A percentile compares a stretch with the other conserved stretches of the same genome.
Conservation (phyloP, 768 basidiomycete species). For the Collybiopsis luxurians region DNA sequence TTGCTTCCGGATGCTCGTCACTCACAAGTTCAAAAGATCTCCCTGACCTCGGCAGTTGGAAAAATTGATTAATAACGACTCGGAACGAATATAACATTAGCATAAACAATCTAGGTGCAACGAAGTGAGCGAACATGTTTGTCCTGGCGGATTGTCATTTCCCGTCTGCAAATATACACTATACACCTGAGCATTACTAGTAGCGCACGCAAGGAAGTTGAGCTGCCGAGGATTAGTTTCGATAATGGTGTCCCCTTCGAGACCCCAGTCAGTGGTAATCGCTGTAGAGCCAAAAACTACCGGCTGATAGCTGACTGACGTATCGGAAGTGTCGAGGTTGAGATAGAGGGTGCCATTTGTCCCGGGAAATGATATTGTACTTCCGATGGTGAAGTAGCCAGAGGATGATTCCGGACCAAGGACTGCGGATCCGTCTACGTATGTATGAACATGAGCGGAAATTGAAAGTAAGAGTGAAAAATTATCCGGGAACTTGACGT, state of each 20-base stretch:
- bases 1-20: no score
- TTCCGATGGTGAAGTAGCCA: conserved; percentile 48
- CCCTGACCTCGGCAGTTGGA: no score
- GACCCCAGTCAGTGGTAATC: conserved; percentile 51
- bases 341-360: conserved; percentile 42
- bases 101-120: conserved; percentile 46
- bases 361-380: conserved; percentile 40
- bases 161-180: conserved; percentile 49
- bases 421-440: conserved; percentile 41
- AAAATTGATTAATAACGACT: no score
- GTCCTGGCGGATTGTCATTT: conserved; percentile 42
- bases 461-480: background rate
- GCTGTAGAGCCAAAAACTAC: conserved; percentile 44
- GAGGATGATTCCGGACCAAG: conserved; percentile 52
- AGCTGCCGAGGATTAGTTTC: conserved; percentile 48
- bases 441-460: conserved; percentile 1
- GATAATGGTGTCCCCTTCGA: conserved; percentile 61
- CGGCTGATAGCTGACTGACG: conserved; percentile 45
- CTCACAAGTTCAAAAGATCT: no score
- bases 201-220: conserved; percentile 53
- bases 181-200: conserved; percentile 38
- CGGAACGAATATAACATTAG: no score
- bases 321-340: conserved; percentile 39
- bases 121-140: conserved; percentile 35
- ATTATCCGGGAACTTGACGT: no score